phyloP scores from a whole-genome alignment of 2,329 filamentous ascomycete species.

The Fusarium marasasianum region DNA sequence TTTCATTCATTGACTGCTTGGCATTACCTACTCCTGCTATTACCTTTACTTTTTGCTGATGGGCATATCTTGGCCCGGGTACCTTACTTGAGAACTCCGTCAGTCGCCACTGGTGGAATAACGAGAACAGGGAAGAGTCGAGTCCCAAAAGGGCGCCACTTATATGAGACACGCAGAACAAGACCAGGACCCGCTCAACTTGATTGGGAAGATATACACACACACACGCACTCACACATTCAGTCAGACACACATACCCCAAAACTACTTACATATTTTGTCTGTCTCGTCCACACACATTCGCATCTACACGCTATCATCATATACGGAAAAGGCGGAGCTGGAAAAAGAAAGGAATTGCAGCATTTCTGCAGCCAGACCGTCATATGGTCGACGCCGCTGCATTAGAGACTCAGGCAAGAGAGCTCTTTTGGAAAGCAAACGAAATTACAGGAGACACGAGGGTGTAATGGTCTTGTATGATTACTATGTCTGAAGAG shows the following conservation, averaged over 20 bases:
- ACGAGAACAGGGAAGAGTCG: slow-evolving; percentile 18
- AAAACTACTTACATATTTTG: slow-evolving; percentile 27
- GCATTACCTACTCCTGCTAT: neutral
- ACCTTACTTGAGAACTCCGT: slow-evolving; percentile 33
- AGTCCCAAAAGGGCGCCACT: slow-evolving; percentile 16
- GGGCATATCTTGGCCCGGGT: slow-evolving; percentile 24
- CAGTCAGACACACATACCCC: neutral
- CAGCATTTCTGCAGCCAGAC: slow-evolving; percentile 9
- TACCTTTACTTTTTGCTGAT: neutral
- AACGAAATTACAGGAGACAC: slow-evolving; percentile 2
- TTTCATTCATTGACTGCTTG: neutral
- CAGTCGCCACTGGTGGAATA: slow-evolving; percentile 10
- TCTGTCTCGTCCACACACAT: slow-evolving; percentile 30
- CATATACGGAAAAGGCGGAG: slow-evolving; percentile 23
- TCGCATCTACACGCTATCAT: slow-evolving; percentile 28
- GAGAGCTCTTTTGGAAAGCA: slow-evolving; percentile 11
- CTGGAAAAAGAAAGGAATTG: slow-evolving; percentile 20
- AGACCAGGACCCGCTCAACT: neutral
- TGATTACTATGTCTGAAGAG: slow-evolving; percentile 15
- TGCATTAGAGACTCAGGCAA: slow-evolving; percentile 8
- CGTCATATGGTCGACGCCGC: slow-evolving; percentile 8
- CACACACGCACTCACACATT: neutral
- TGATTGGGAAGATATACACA: slow-evolving; percentile 15
- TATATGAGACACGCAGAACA: slow-evolving; percentile 37
- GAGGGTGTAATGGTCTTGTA: slow-evolving; percentile 35